Conservation (phyloP, 1,139 yeast genomes). For the Lodderomyces pseudojiufengensis region DNA sequence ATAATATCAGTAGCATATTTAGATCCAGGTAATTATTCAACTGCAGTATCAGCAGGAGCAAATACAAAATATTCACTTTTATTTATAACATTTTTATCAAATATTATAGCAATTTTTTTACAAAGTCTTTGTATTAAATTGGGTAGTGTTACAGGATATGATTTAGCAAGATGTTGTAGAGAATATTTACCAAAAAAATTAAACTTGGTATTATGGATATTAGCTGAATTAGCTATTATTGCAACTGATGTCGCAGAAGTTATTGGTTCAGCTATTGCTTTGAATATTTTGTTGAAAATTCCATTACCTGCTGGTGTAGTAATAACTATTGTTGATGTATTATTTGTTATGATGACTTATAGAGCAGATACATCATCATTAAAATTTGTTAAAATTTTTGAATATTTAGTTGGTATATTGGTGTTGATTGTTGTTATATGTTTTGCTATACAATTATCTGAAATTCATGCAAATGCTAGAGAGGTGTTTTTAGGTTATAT, state of each 20-base stretch:
- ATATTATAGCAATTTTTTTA: constrained; percentile 67
- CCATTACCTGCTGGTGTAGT: constrained; percentile 80
- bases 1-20: constrained; percentile 76
- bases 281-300: constrained; percentile 61
- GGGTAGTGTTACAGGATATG: constrained; percentile 79
- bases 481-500: constrained; percentile 65
- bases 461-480: constrained; percentile 46
- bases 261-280: constrained; percentile 82
- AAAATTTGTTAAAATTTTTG: constrained; percentile 61
- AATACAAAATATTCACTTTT: constrained; percentile 58
- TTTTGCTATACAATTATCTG: constrained; percentile 64
- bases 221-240: constrained; percentile 77
- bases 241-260: constrained; percentile 88
- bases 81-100: constrained; percentile 64
- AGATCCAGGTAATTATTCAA: constrained; percentile 86
- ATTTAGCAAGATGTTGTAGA: constrained; percentile 68
- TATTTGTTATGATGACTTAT: constrained; percentile 71
- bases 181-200: constrained; percentile 59
- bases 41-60: constrained; percentile 78
- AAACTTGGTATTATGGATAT: constrained; percentile 53
- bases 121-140: constrained; percentile 70
- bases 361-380: constrained; percentile 64
- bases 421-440: constrained; percentile 71
- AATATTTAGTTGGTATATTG: constrained; percentile 59
- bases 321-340: constrained; percentile 67